phyloP scores from a whole-genome alignment of 306 rosid species.

The Quercus engelmannii region DNA sequence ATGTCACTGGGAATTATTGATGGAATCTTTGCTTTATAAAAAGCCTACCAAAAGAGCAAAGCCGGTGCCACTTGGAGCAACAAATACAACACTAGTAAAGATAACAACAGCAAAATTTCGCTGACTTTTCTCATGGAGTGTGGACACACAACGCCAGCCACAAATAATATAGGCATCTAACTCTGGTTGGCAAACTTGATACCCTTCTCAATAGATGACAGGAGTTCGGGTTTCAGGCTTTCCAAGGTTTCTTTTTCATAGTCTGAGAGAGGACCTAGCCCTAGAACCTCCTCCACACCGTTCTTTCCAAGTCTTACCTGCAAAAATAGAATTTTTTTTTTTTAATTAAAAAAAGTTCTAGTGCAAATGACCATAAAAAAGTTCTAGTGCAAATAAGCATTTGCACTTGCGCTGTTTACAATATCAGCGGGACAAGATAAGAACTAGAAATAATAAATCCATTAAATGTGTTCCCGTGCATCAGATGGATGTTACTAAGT shows the following conservation, averaged over 20 bases:
- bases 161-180: conserved; percentile 26
- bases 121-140: conserved; percentile 14
- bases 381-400: background rate
- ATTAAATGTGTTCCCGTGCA: no score
- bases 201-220: conserved; percentile 88
- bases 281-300: conserved; percentile 80
- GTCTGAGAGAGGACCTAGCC: conserved; percentile 76
- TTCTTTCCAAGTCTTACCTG: conserved; percentile 95
- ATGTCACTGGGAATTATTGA: conserved; percentile 33
- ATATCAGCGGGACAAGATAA: background rate
- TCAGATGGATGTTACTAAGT: no score
- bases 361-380: background rate
- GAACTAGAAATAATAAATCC: background rate
- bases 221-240: conserved; percentile 69
- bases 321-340: background rate
- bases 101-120: conserved; percentile 43
- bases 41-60: conserved; percentile 25
- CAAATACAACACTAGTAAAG: conserved; percentile 27
- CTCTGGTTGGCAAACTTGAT: conserved; percentile 64
- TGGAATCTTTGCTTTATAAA: conserved; percentile 12
- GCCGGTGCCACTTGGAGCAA: conserved; percentile 41
- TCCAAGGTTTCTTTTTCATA: conserved; percentile 76
- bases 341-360: background rate
- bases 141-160: conserved; percentile 14
- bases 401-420: background rate